Evolutionary conservation across 208 protist genomes (phyloP).

Genomic region (Trypanosoma conorhini): DNA sequence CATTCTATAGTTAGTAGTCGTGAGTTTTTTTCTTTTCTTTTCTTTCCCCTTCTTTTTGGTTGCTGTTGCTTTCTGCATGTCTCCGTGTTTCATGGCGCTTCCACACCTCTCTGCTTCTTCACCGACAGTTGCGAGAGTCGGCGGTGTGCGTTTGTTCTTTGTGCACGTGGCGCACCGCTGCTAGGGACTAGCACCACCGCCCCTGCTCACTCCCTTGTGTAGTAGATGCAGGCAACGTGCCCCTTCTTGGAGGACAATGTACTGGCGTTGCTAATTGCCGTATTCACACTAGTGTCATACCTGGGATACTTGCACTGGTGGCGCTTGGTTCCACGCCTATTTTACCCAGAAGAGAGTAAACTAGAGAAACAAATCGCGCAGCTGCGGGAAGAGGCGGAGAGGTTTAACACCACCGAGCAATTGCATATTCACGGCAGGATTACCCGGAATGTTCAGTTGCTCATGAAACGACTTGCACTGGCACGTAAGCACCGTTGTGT

Average conservation of each 20-base stretch:
- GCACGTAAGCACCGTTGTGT: slow-evolving; percentile 30
- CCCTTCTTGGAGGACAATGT: slow-evolving; percentile 13
- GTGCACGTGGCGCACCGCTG: background rate
- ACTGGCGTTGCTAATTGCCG: slow-evolving; percentile 32
- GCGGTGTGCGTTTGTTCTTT: background rate
- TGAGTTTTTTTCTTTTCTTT: background rate
- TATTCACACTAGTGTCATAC: slow-evolving; percentile 36
- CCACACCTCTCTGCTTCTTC: background rate
- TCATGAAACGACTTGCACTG: slow-evolving; percentile 36
- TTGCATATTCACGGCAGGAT: slow-evolving; percentile 44
- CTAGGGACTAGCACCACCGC: background rate
- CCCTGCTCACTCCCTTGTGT: background rate
- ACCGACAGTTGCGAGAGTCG: background rate
- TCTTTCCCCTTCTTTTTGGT: too few species aligned
- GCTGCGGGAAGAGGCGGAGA: slow-evolving; percentile 38
- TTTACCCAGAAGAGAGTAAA: slow-evolving; percentile 42
- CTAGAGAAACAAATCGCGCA: slow-evolving; percentile 39
- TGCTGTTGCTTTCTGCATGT: too few species aligned
- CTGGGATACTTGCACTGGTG: slow-evolving; percentile 44
- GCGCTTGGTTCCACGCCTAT: slow-evolving; percentile 34
- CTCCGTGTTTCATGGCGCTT: background rate
- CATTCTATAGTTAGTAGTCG: background rate
- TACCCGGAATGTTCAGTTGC: slow-evolving; percentile 28
- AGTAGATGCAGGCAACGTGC: background rate
- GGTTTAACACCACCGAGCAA: slow-evolving; percentile 31